Evolutionary conservation across 176 grass and related monocot genomes (phyloP).

Genomic region (Triticum turgidum): DNA sequence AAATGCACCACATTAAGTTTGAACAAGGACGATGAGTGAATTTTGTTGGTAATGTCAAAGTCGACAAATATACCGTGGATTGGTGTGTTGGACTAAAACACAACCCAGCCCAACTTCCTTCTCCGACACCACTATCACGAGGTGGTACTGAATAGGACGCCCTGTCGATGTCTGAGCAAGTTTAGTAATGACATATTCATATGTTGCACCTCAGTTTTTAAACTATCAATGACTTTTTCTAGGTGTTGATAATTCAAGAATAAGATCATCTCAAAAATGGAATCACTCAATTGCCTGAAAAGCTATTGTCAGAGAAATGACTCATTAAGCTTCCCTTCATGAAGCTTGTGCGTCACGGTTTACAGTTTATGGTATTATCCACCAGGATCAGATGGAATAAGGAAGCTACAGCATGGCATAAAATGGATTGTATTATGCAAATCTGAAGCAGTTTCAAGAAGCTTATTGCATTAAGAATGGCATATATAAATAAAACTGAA

Average conservation of each 20-base stretch:
- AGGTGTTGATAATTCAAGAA: not conserved
- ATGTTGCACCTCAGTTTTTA: not conserved
- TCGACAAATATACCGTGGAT: conserved; percentile 55
- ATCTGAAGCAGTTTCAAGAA: conserved; percentile 17
- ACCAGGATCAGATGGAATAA: conserved; percentile 22
- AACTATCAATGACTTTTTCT: too few relatives aligned
- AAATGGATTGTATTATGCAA: not conserved
- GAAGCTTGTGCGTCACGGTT: not conserved
- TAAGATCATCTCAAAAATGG: not conserved
- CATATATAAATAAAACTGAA: not conserved
- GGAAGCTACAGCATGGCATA: not conserved
- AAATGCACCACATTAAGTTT: not conserved
- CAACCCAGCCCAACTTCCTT: conserved; percentile 92
- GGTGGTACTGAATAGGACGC: conserved; percentile 86
- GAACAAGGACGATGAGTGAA: not conserved
- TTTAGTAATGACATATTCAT: conserved; percentile 19
- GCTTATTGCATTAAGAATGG: not conserved
- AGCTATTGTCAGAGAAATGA: not conserved
- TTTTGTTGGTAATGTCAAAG: not conserved
- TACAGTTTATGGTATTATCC: not conserved
- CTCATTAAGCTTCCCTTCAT: conserved; percentile 7
- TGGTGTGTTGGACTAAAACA: conserved; percentile 66
- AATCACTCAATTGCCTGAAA: not conserved
- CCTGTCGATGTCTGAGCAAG: conserved; percentile 75
- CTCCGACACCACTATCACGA: conserved; percentile 64